Evolutionary conservation across 768 basidiomycete genomes (phyloP), one percentile per base, ranked within the genome.

Genomic region (Mycena crocata): DNA sequence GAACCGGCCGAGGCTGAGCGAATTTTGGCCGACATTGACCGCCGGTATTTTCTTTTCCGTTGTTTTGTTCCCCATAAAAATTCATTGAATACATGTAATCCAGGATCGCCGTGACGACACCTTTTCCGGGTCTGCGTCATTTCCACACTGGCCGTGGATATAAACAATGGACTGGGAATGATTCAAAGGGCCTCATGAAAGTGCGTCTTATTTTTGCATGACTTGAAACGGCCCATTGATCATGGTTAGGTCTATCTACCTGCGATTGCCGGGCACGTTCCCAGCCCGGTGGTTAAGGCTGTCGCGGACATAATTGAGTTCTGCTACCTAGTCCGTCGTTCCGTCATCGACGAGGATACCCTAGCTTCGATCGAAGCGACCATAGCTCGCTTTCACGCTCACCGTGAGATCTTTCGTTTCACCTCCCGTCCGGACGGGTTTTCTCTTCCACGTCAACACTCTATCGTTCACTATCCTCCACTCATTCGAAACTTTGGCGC

Each of bases 11-110:
- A 55, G 5, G 75, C 75, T 1, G 62, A 71, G 0, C 34, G 56
- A 3, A 70, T 72, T 1, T 32, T 81, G 15, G 74, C 70, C 1
- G 77, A 80, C n/a, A 81, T 81, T 58, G 76, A 81, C 52, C 62
- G 45, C 0, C 32, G 66, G 80, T 79, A 49, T 0, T 42, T 71
- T 46, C 32, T 24, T 26, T n/a, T n/a, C n/a, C n/a, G n/a, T n/a
- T n/a, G n/a, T 21, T 49, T 28, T 64, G 15, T 15, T 24, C 13
- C 40, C 6, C 21, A 6, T 30, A n/a, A n/a, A n/a, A 40, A n/a
- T n/a, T 17, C 8, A 23, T 12, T 37, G 35, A 14, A 8, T 5
- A 52, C 31, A 19, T 9, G 24, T 9, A 42, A 15, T 15, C 44
- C 19, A 76, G 74, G 12, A 69, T 77, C 39, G 70, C 75, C 13